Base-by-base conservation (phyloP, 1,284 basidiomycete genomes). In the Veloporphyrellus conicus region DNA sequence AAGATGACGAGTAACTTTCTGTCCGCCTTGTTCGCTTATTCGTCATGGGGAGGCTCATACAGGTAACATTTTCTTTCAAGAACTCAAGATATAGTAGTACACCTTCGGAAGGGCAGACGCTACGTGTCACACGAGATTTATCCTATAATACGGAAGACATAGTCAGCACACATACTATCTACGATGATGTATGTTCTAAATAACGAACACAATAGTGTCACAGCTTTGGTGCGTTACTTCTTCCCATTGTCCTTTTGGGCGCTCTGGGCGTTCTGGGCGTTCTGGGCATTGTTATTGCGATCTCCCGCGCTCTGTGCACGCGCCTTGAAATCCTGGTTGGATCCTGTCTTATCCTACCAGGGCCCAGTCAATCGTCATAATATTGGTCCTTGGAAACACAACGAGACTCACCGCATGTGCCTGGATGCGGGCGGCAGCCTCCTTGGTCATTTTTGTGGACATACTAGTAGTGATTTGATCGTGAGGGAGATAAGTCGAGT, bases 271-370 rank as follows among this genome's bases (percentile, higher is more conserved):
- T 16, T 32, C 18, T n/a, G 20, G 14, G 23, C 28, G 10, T 15
- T 35, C 34, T 46, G 43, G 6, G 31, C 9, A 3, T 55, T 1
- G 15, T 43, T 44, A 18, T 38, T 23, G 19, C 49, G 48, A 12
- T 50, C 49, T 4, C 37, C 41, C 4, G 49, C n/a, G 19, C 45
- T 45, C 33, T 56, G 54, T 3, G 25, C 49, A n/a, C 54, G 54
- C 1, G 34, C 9, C 18, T 54, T 54, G 40, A 54, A 54, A 15
- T 38, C 54, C 1, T 20, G 7, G 11, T 56, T 56, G 9, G 18
- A 43, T 0, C 12, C 9, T 2, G 34, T 47, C 19, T 23, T n/a
- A 20, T 54, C 52, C 53, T 54, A 32, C 4, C 0, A 14, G 4
- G 12, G 11, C 2, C 15, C 18, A 12, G 32, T 53, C 27, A 53